Base-by-base conservation (phyloP, 2,329 filamentous ascomycete genomes). In the Penicillium crustosum region DNA sequence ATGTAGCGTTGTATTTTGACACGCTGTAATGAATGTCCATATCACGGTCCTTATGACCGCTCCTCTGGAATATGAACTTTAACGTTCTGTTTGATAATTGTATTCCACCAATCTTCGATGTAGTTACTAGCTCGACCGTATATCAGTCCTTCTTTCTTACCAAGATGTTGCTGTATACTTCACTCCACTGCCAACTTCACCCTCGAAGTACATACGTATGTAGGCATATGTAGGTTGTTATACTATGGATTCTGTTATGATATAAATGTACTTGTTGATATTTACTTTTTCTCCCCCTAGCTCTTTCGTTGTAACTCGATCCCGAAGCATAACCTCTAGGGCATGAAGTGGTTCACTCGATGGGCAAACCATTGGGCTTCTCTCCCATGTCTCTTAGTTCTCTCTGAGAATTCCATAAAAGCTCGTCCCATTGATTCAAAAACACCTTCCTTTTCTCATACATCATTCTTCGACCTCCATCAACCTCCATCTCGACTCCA, bases 1-100 rank as follows among this genome's bases (percentile, higher is more conserved):
- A 67, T 67, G 65, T 65, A 61, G 62, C 61, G 62, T 65, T 65
- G 60, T 65, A 61, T 65, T 55, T 57, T 61, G 63, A 64, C 56
- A 66, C 61, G 58, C 60, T 64, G 55, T 66, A 66, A 66, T 64
- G 63, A 66, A 63, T 64, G 61, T 66, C 60, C 55, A 61, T 61
- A 63, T 25, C 42, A 56, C 38, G 56, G 45, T 55, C 21, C 23
- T 41, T 39, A 43, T 29, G 58, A 39, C 51, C 52, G 52, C 17
- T 51, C 48, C n/a, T 58, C n/a, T 58, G 59, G 35, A 56, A 42
- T 59, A 61, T 54, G 49, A 59, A 45, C 49, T 45, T 29, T 52
- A 45, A 45, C n/a, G 50, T 53, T 44, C 38, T 33, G 38, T 41
- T 42, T 57, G 15, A 48, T 27, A 42, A 44, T 44, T 48, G 31